These are phyloP conservation scores for Malus sieversii DNA, from an alignment of 306 rosid species.

Conservation along the genomic window DNA sequence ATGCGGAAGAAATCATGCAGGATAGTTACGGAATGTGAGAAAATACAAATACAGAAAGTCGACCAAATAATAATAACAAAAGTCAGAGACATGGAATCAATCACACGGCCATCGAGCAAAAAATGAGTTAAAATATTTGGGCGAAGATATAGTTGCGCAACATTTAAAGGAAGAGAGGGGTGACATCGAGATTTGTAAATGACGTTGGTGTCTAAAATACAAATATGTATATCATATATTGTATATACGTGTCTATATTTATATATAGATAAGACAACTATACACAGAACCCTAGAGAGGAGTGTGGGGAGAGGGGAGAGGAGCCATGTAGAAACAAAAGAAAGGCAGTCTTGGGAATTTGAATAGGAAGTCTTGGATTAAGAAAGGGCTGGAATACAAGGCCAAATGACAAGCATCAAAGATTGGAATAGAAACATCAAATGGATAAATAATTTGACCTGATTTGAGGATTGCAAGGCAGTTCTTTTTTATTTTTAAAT, in stretches of 20 bases:
- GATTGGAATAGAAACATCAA: slow-evolving; percentile 66
- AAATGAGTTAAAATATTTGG: slow-evolving; percentile 14
- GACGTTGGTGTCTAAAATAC: not conserved
- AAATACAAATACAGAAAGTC: not conserved
- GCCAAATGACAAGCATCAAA: slow-evolving; percentile 20
- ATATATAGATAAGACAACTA: too few relatives aligned
- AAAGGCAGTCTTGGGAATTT: slow-evolving; percentile 33
- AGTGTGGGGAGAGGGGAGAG: not conserved
- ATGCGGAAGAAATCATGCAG: too few relatives aligned
- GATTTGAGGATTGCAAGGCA: slow-evolving; percentile 13
- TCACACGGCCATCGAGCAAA: slow-evolving; percentile 15
- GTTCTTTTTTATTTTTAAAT: too few relatives aligned
- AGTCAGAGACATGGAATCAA: slow-evolving; percentile 28
- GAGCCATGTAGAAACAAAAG: slow-evolving; percentile 36
- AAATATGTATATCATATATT: not conserved
- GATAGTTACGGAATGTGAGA: not conserved
- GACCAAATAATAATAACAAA: not conserved
- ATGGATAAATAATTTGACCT: slow-evolving; percentile 25
- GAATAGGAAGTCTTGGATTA: slow-evolving; percentile 23
- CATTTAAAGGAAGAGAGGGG: slow-evolving; percentile 16
- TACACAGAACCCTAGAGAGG: not conserved
- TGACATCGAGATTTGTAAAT: not conserved
- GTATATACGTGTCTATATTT: too few relatives aligned
- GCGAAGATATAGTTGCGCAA: slow-evolving; percentile 13
- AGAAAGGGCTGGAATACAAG: not conserved